Evolutionary conservation across 257 asterid species (phyloP), one percentile per base, ranked within the genome.

Genomic region (Nicotiana obtusifolia): DNA sequence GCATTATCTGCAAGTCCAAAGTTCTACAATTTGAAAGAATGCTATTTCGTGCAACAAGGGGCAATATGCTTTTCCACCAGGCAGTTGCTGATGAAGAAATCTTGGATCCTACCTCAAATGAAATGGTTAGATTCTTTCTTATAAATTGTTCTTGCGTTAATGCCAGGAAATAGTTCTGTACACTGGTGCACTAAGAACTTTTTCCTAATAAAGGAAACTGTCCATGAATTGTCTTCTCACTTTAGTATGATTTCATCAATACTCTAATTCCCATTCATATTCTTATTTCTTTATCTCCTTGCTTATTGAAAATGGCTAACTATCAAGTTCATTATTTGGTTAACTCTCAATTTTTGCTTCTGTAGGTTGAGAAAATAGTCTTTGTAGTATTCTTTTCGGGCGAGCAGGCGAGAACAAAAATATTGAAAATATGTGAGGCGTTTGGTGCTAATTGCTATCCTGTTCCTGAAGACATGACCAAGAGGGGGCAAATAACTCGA

Each of bases 371-470:
- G 92, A 94, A 96, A 88, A 89, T 87, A 81, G 92, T 96, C 82
- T 96, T 96, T 88, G 91, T 96, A 80, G 97, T 94, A 73, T 96
- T 94, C 96, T 96, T 93, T 94, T 96, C 99, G 56, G 98, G 99
- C 13, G 99, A 94, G 91, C 99, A 94, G 84, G 99, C 97, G 59
- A 94, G 98, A 82, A 89, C 89, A 76, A 96, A 96, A 89, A 92
- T 94, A 81, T 84, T 93, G 77, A 96, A 92, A 91, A 96, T 96
- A 82, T 96, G 99, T 87, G 99, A 96, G 77, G 98, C 99, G 64
- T 96, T 94, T 88, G 97, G 94, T 62, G 98, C 98, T 67, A 96
- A 89, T 84, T 96, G 98, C 93, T 96, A 92, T 83, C 99, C 99
- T 71, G 95, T 94, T 85, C 98, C 98, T 6, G 98, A 96, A 86